phyloP scores from a whole-genome alignment of 208 protist species.

The Crithidia bombi region DNA sequence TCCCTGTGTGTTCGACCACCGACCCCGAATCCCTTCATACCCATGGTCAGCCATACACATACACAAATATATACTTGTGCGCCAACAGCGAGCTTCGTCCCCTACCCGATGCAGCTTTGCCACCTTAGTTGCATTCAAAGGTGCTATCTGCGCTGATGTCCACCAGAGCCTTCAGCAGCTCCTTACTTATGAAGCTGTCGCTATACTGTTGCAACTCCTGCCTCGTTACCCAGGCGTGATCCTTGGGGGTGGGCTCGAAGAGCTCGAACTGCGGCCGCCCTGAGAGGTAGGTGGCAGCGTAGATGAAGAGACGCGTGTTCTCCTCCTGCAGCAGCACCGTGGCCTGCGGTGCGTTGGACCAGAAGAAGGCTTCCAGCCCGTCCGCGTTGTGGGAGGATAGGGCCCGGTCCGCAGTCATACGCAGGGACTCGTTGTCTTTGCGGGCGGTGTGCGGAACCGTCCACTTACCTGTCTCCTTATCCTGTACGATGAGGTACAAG shows the following conservation, averaged over 20 bases:
- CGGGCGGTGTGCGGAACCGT: constrained; percentile 61
- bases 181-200: constrained; percentile 53
- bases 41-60: too few species aligned
- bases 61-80: too few species aligned
- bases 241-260: constrained; percentile 50
- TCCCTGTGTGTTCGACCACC: too few species aligned
- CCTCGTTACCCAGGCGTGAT: constrained; percentile 86
- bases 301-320: constrained; percentile 70
- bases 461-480: constrained; percentile 63
- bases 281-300: constrained; percentile 68
- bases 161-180: constrained; percentile 63
- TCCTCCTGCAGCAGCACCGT: constrained; percentile 45
- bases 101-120: too few species aligned
- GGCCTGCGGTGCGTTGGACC: constrained; percentile 85
- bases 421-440: constrained; percentile 59
- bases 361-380: constrained; percentile 65
- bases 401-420: constrained; percentile 72
- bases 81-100: too few species aligned
- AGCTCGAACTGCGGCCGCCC: constrained; percentile 70
- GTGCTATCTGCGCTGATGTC: constrained; percentile 77
- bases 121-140: constrained; percentile 54
- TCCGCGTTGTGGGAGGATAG: constrained; percentile 61
- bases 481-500: constrained; percentile 77
- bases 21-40: too few species aligned
- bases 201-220: constrained; percentile 72